Percentiles rank a stretch among this genome's conserved stretches.
These are phyloP conservation scores for Globisporangium paroecandrum DNA, from an alignment of 352 stramenopile species.

Conservation along the genomic window DNA sequence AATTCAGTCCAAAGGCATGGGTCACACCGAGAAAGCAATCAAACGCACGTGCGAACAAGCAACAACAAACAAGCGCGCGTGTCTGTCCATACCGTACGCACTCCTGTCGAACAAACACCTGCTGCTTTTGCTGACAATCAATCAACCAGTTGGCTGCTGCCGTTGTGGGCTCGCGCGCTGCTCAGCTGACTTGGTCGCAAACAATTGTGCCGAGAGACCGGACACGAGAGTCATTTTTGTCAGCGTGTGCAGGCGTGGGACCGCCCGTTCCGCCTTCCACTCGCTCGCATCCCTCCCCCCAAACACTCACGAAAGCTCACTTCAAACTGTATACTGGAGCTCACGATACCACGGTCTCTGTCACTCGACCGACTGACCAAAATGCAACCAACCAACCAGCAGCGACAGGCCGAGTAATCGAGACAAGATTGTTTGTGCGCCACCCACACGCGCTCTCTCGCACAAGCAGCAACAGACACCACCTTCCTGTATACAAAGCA, in stretches of 20 bases:
- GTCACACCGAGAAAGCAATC: not conserved
- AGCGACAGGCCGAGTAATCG: not conserved
- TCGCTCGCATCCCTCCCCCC: not conserved
- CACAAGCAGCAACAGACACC: not conserved
- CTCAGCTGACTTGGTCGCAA: conserved; percentile 9
- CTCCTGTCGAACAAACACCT: not conserved
- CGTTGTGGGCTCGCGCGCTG: not conserved
- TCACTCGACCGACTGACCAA: not conserved
- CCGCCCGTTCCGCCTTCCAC: not conserved
- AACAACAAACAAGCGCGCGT: not conserved
- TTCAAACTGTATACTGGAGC: conserved; percentile 6
- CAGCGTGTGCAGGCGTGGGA: not conserved
- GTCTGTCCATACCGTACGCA: not conserved
- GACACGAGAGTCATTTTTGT: not conserved
- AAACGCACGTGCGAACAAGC: not conserved
- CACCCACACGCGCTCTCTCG: not conserved
- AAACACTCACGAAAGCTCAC: conserved; percentile 7
- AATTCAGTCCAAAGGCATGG: not conserved
- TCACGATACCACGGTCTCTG: not conserved
- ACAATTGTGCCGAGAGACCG: conserved; percentile 3
- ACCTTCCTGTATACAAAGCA: not conserved
- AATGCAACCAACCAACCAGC: not conserved
- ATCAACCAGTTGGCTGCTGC: not conserved
- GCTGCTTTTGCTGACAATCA: not conserved
- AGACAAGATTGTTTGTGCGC: not conserved